These are phyloP conservation scores for Globisporangium irregulare DNA, from an alignment of 352 stramenopile species.

Conservation along the genomic window DNA sequence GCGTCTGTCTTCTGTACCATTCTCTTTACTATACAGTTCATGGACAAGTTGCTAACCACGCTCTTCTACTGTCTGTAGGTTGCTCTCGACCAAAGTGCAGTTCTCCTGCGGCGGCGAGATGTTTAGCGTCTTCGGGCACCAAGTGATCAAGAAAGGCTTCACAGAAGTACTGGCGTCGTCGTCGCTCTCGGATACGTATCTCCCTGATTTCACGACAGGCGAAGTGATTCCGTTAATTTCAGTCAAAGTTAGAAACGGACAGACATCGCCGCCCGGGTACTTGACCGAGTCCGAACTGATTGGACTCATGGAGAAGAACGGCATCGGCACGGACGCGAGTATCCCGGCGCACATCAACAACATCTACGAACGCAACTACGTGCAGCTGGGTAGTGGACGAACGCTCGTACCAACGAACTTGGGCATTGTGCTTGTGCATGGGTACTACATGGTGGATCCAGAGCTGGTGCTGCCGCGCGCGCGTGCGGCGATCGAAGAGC, in stretches of 20 bases:
- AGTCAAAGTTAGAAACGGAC: slow-evolving; percentile 63
- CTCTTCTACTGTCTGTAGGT: neutral
- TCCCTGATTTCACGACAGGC: slow-evolving; percentile 56
- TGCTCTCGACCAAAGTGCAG: slow-evolving; percentile 35
- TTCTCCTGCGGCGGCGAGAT: slow-evolving; percentile 57
- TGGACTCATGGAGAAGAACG: slow-evolving; percentile 78
- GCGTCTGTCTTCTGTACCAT: no score
- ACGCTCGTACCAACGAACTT: slow-evolving; percentile 67
- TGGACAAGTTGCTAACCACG: slow-evolving; percentile 52
- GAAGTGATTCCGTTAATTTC: slow-evolving; percentile 54
- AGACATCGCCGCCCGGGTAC: slow-evolving; percentile 59
- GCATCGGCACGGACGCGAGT: slow-evolving; percentile 75
- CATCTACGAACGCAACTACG: slow-evolving; percentile 80
- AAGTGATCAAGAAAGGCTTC: slow-evolving; percentile 37
- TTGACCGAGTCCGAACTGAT: slow-evolving; percentile 84
- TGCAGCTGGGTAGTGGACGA: slow-evolving; percentile 45
- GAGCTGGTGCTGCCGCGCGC: slow-evolving; percentile 72
- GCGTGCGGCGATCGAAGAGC: slow-evolving; percentile 75
- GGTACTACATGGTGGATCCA: slow-evolving; percentile 72
- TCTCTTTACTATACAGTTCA: slow-evolving; percentile 21
- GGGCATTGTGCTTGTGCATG: slow-evolving; percentile 68
- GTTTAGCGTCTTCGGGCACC: slow-evolving; percentile 69
- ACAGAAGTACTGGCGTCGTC: slow-evolving; percentile 26
- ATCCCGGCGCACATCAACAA: slow-evolving; percentile 87
- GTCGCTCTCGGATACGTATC: slow-evolving; percentile 19